Base-by-base conservation (phyloP, 2,329 filamentous ascomycete species). In the Teratosphaeria gauchensis region DNA sequence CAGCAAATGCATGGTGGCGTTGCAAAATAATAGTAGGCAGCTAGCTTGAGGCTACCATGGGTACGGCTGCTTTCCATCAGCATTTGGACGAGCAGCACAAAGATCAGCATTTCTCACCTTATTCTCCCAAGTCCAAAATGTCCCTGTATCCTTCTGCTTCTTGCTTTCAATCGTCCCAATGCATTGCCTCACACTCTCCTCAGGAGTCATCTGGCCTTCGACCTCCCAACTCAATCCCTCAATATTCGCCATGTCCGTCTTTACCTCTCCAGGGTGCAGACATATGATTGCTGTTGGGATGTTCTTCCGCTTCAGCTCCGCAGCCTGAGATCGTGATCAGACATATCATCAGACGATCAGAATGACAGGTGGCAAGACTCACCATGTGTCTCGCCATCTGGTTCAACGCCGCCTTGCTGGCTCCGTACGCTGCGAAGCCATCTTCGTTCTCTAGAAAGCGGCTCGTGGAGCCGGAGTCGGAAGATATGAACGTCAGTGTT, bases 251-350 rank as follows among this genome's bases (percentile, higher is more conserved):
- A 82, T 82, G 61, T 82, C 80, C 1, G 60, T 84, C 48, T 74
- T 72, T 0, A 84, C 81, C 65, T 84, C 81, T 6, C 81, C 82
- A 0, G 81, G 82, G 70, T 84, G 82, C 68, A 84, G 74, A 5
- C 80, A 80, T 38, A 84, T 65, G 5, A 84, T 73, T 19, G 78
- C 74, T 0, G 79, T 81, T 53, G 75, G 69, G 54, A 75, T 75
- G 33, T 76, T 75, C 60, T 78, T 78, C 46, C 80, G 70, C 65
- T 78, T 76, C 55, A 83, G 63, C 62, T 84, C 81, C 0, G 78
- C 79, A 4, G 80, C 80, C 42, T 48, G 42, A 19, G 16, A 48
- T 48, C 42, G 19, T 19, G 3, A n/a, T 48, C 42, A 48, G 42
- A n/a, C 12, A 48, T 48, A 14, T 19, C 42, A 19, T 19, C n/a